Evolutionary conservation across 2,329 filamentous ascomycete genomes (phyloP), one percentile per base, ranked within the genome.

Genomic region (Aspergillus fischeri): DNA sequence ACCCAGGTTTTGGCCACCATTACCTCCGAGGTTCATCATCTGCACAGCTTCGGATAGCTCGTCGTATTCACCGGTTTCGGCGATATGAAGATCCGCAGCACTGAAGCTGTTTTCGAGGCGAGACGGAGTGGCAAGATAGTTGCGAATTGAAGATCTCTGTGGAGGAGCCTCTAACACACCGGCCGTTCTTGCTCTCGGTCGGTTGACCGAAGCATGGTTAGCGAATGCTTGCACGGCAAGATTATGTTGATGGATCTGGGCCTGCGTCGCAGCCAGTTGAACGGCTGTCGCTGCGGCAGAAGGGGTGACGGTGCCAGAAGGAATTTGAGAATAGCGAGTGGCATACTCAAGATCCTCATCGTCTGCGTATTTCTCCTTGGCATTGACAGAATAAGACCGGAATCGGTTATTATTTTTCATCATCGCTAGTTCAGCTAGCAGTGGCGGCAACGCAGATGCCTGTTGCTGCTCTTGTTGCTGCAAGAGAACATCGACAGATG

Each of bases 301-400:
- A 9, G 86, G 84, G 1, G 84, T 87, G 60, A 86, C 72, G 3
- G 80, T 79, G 25, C 85, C 85, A 53, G 83, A 85, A 61, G 84
- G 84, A 54, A 79, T 73, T 52, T 78, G 77, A 48, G 81, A 80
- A 67, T 86, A 86, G 56, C 78, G 77, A 50, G 74, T 75, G 83
- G 86, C 73, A 59, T 89, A 91, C 17, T 90, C 87, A 59, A 92
- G 89, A 27, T 92, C 88, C 53, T 95, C 92, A 49, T 91, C 88
- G 66, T 95, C 91, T 2, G 90, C 92, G 67, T 97, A 97, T 73
- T 94, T 95, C 73, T 97, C 93, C 75, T 96, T 97, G 55, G 96
- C 95, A 75, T 99, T 99, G 63, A 99, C 94, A 0, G 94, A 99
- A 74, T 97, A 97, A 1, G 94, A 99, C 49, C 94, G 87, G 80